These are phyloP conservation scores for Colletotrichum navitas DNA, from an alignment of 2,329 filamentous ascomycete species.

Conservation along the genomic window DNA sequence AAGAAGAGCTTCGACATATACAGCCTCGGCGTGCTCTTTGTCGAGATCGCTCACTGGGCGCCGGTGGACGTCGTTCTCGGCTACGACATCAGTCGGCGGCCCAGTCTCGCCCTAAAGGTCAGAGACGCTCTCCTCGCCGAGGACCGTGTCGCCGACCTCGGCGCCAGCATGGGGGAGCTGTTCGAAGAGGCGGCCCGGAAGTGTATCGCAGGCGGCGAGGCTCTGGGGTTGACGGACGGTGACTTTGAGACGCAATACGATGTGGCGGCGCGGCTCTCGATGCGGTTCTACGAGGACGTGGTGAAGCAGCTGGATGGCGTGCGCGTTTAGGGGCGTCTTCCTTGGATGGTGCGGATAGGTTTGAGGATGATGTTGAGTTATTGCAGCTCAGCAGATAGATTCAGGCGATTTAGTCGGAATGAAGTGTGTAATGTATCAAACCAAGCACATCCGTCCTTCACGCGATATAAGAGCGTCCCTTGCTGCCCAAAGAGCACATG, in stretches of 20 bases:
- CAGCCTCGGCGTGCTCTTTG: conserved; percentile 63
- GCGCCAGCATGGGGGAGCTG: conserved; percentile 55
- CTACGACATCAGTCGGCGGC: conserved; percentile 54
- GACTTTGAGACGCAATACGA: conserved; percentile 58
- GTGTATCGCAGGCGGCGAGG: conserved; percentile 54
- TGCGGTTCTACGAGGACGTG: conserved; percentile 58
- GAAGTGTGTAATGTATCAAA: not conserved
- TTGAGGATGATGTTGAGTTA: not conserved
- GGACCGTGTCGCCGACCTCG: conserved; percentile 50
- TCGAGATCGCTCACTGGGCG: conserved; percentile 67
- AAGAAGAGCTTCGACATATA: conserved; percentile 67
- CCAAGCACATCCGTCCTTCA: not conserved
- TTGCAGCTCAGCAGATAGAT: not conserved
- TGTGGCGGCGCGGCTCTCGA: conserved; percentile 55
- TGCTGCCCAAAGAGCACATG: not conserved
- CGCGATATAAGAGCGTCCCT: not conserved
- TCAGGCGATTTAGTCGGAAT: not conserved
- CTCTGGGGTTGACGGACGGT: conserved; percentile 52
- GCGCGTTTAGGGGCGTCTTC: conserved; percentile 47
- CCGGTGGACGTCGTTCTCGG: conserved; percentile 58
- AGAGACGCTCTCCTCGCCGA: conserved; percentile 50
- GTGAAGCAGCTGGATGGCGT: conserved; percentile 57
- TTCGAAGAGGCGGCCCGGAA: conserved; percentile 54
- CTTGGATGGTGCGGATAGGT: no score
- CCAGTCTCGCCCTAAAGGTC: conserved; percentile 54